Evolutionary conservation across 73 alveolate genomes (phyloP), one percentile per base, ranked within the genome.

Genomic region (Paramecium sonneborni): DNA sequence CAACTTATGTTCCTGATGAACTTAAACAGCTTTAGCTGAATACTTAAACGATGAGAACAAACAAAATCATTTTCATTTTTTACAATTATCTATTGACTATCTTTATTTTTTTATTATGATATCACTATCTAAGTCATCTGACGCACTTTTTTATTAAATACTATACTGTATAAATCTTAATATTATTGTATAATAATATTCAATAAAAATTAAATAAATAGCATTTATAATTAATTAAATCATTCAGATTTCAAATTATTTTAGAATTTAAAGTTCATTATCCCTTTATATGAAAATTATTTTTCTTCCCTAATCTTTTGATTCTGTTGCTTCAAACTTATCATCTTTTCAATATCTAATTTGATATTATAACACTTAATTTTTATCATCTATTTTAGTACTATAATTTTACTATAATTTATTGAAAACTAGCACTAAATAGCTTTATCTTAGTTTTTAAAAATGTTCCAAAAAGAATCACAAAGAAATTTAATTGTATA

Each of bases 71-170:
- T 32, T 62, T 62, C 84, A 62, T 62, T 30, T n/a, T 14, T 62
- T 52, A 62, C 84, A 62, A 62, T 62, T 62, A 62, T 62, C 24
- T 8, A 2, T 9, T 5, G 10, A 15, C 26, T 12, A 62, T 30
- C 44, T 26, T 32, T 4, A 0, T 4, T 62, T 62, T 62, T 26
- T 11, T 62, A 30, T 11, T 62, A 62, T 62, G 84, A 62, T 62
- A 62, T 62, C 84, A 62, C 84, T 62, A 11, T 62, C 6, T 62
- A 62, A 23, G 84, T 62, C 84, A 62, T 62, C 30, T 62, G 84
- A 62, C 84, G 84, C 24, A 62, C 24, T 62, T 30, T n/a, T 62
- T 62, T 52, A n/a, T 18, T n/a, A 15, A 52, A 18, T 52, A 8
- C 23, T n/a, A 52, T 52, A 20, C 32, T 52, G 14, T 52, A n/a